phyloP scores from a whole-genome alignment of 805 yeast genomes.

The Ogataea salicorniae region DNA sequence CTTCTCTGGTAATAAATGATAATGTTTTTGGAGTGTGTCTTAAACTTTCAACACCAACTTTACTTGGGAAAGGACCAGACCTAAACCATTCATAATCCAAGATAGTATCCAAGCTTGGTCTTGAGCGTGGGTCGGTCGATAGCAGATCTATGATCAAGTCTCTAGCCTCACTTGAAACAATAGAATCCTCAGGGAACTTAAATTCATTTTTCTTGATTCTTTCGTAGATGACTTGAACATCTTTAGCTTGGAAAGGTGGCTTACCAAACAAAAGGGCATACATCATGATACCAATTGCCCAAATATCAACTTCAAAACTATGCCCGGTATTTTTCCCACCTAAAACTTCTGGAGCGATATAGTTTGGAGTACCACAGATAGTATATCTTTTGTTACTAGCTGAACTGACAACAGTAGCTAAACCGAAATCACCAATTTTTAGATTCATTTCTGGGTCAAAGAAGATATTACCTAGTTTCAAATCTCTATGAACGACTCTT shows the following conservation, averaged over 20 bases:
- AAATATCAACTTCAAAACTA: conserved; percentile 89
- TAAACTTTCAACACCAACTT: conserved; percentile 57
- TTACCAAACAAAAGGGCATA: conserved; percentile 88
- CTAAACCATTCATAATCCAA: conserved; percentile 82
- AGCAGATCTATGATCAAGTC: conserved; percentile 67
- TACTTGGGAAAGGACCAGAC: conserved; percentile 71
- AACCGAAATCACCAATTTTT: conserved; percentile 96
- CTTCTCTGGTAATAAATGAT: conserved; percentile 48
- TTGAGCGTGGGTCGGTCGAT: conserved; percentile 67
- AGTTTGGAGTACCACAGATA: conserved; percentile 98
- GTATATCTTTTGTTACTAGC: conserved; percentile 77
- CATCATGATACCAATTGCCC: conserved; percentile 98
- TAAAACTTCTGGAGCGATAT: conserved; percentile 96
- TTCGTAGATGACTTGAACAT: conserved; percentile 86
- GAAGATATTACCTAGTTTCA: conserved; percentile 93
- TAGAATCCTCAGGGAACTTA: conserved; percentile 58
- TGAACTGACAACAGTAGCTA: conserved; percentile 84
- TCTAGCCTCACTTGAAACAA: conserved; percentile 66
- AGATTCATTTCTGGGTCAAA: conserved; percentile 91
- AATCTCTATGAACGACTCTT: conserved; percentile 91
- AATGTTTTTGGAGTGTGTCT: conserved; percentile 56
- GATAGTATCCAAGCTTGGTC: conserved; percentile 79
- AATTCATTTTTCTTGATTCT: conserved; percentile 82
- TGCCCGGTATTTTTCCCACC: conserved; percentile 87
- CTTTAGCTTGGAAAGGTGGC: conserved; percentile 97